Evolutionary conservation across 768 basidiomycete species (phyloP), one percentile per base, ranked within the genome.

Genomic region (Hypholoma fasciculare): DNA sequence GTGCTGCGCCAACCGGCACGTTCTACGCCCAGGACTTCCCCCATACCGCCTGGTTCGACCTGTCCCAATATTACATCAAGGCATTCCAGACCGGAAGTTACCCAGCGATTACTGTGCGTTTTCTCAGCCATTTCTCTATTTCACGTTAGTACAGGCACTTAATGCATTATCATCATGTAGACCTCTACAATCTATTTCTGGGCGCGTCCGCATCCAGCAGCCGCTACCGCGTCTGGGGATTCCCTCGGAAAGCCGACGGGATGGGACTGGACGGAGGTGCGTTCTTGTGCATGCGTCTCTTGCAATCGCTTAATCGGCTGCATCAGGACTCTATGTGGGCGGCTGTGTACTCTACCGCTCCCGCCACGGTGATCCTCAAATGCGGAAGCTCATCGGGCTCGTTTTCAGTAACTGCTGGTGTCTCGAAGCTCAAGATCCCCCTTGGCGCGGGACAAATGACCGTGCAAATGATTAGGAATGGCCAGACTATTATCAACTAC

Each of bases 31-130:
- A 70, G n/a, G 70, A 70, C 1, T 80, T 72, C 56, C 79, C 78
- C 17, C 81, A 82, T 56, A 74, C 72, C 44, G 79, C 82, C 1
- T 90, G 84, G 80, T 82, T 83, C 42, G 78, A 83, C 55, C 78
- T 90, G 72, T 83, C 81, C 39, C 76, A 81, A 53, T 88, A 86
- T 68, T 89, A 87, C 64, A 84, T 88, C 54, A 73, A 73, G 14
- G 86, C 85, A 0, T 90, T 83, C 78, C 87, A 88, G 72, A 87
- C 83, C 3, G 88, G 88, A 4, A 64, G 64, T 0, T 88, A 83
- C 58, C 87, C 87, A 3, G 64, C 77, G 7, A 82, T 89, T 60
- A 80, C 78, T 1, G 78, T 83, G 60, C 67, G 85, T 69, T 65
- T 57, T 59, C 58, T 59, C 73, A 27, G 20, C 46, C 23, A 1